These are phyloP conservation scores for Leishmania major DNA, from an alignment of 208 protist species.

Conservation along the genomic window DNA sequence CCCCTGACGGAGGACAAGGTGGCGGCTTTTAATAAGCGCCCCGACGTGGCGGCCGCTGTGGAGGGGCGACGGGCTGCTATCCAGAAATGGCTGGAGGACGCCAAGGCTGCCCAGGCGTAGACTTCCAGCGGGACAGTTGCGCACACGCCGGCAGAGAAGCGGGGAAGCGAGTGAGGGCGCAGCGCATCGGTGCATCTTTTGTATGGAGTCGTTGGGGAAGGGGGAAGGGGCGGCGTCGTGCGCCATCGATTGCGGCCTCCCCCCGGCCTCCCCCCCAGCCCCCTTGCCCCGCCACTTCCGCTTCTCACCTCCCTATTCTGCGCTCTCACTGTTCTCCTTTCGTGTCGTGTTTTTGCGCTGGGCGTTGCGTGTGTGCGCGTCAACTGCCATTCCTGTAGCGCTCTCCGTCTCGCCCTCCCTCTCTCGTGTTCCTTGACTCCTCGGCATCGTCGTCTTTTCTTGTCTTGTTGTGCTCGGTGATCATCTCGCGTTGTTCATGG, in stretches of 20 bases:
- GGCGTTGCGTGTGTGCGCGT: background rate
- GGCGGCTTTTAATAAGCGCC: conserved; percentile 74
- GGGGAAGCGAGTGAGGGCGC: background rate
- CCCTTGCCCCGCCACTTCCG: background rate
- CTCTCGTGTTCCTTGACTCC: background rate
- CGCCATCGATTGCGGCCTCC: background rate
- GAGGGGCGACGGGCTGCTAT: conserved; percentile 63
- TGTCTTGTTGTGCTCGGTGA: background rate
- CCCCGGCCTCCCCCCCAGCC: background rate
- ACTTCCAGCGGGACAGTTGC: background rate
- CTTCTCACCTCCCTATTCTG: background rate
- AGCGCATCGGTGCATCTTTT: background rate
- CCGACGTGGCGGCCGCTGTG: conserved; percentile 59
- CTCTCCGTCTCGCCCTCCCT: background rate
- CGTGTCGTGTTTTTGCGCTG: background rate
- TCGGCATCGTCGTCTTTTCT: background rate
- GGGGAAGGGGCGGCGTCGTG: background rate
- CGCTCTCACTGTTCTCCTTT: background rate
- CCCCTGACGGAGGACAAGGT: conserved; percentile 87
- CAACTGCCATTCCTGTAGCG: background rate
- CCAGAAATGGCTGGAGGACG: conserved; percentile 56
- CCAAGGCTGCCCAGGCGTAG: conserved; percentile 32
- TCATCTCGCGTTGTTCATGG: background rate
- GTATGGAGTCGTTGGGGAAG: background rate
- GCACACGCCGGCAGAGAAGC: background rate